These are phyloP conservation scores for Metschnikowia chrysomelidarum DNA, from an alignment of 805 yeast genomes.

Conservation along the genomic window DNA sequence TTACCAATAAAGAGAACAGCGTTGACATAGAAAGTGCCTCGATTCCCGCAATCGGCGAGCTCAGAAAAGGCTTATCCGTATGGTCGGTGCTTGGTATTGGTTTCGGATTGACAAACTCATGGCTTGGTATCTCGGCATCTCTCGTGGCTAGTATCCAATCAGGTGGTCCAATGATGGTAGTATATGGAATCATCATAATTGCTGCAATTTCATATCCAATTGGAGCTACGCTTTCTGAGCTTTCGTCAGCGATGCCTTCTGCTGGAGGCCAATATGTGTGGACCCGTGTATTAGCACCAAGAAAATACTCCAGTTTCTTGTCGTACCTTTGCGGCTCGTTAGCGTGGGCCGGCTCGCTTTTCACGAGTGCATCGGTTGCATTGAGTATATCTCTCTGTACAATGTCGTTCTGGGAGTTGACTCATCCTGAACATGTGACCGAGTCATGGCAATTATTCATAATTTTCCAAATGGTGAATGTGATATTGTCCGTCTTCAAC, in stretches of 20 bases:
- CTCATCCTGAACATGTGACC: slow-evolving; percentile 32
- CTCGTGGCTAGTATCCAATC: slow-evolving; percentile 52
- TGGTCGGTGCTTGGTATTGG: slow-evolving; percentile 55
- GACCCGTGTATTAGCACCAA: slow-evolving; percentile 55
- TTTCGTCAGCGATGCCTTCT: slow-evolving; percentile 51
- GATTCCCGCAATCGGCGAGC: slow-evolving; percentile 22
- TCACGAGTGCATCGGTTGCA: slow-evolving; percentile 60
- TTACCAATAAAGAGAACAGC: slow-evolving; percentile 13
- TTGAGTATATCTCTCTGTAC: slow-evolving; percentile 52
- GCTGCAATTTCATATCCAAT: slow-evolving; percentile 46
- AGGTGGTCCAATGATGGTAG: slow-evolving; percentile 58
- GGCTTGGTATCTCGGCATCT: slow-evolving; percentile 60
- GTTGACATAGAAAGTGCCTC: slow-evolving; percentile 11
- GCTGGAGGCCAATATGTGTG: slow-evolving; percentile 63
- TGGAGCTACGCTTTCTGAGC: slow-evolving; percentile 52
- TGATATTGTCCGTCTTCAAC: slow-evolving; percentile 45
- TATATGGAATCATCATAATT: slow-evolving; percentile 55
- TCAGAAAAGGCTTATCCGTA: slow-evolving; percentile 36
- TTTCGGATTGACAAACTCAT: slow-evolving; percentile 58
- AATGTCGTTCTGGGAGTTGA: slow-evolving; percentile 38
- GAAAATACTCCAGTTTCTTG: slow-evolving; percentile 43
- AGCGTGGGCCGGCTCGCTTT: slow-evolving; percentile 61
- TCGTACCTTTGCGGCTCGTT: slow-evolving; percentile 62
- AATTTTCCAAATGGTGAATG: slow-evolving; percentile 45
- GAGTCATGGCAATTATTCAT: slow-evolving; percentile 57